These are phyloP conservation scores for Acacia concinna DNA, from an alignment of 331 rosid species.

Conservation along the genomic window DNA sequence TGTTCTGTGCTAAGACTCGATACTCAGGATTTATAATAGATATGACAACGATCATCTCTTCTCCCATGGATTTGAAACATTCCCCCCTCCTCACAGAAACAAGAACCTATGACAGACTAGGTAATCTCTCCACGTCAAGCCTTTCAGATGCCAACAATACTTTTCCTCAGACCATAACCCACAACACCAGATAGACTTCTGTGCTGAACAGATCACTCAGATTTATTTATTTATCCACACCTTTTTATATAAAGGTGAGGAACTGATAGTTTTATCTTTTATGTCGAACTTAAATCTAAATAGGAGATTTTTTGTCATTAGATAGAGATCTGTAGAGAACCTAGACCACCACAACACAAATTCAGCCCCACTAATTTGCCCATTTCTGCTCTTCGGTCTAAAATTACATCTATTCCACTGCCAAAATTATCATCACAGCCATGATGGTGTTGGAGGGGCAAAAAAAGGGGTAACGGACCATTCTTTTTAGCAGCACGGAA, in stretches of 20 bases:
- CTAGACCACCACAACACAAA: not conserved
- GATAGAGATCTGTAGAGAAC: not conserved
- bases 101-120: not conserved
- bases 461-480: constrained; percentile 41
- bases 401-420: not conserved
- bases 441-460: not conserved
- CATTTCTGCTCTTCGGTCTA: not conserved
- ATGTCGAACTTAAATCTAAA: not conserved
- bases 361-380: not conserved
- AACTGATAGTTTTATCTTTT: not conserved
- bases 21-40: not conserved
- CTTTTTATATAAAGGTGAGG: not conserved
- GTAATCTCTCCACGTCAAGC: not conserved
- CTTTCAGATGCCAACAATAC: not conserved
- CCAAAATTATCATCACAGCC: constrained; percentile 13
- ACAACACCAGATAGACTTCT: not conserved
- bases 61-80: not conserved
- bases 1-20: not conserved
- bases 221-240: not conserved
- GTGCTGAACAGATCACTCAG: not conserved
- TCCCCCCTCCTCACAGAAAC: not conserved
- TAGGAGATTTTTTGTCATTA: not conserved
- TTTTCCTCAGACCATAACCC: not conserved
- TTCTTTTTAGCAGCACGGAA: constrained; percentile 70
- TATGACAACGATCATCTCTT: not conserved